A percentile compares a stretch with the other conserved stretches of the same genome.
These are phyloP conservation scores for Botrytis pseudocinerea DNA, from an alignment of 2,329 filamentous ascomycete genomes.

Conservation along the genomic window DNA sequence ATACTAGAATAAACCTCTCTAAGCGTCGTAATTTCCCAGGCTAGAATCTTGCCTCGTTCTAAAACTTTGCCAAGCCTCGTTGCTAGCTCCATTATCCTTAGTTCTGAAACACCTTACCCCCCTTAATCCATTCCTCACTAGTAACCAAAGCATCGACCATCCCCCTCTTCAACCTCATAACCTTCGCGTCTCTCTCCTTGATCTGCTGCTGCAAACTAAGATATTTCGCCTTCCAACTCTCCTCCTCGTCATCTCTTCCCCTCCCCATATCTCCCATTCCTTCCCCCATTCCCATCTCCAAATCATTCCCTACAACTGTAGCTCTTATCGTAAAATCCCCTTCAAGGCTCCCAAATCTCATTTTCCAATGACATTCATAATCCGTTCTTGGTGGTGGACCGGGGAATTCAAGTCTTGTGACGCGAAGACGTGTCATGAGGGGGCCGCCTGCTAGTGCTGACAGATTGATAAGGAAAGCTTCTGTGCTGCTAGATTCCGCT, in stretches of 20 bases:
- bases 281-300: slow-evolving; percentile 33
- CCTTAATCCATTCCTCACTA: slow-evolving; percentile 20
- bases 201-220: slow-evolving; percentile 59
- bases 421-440: slow-evolving; percentile 48
- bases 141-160: slow-evolving; percentile 44
- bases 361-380: slow-evolving; percentile 57
- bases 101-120: neutral
- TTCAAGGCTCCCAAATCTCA: slow-evolving; percentile 54
- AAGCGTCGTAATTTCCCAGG: no score
- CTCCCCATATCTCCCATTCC: slow-evolving; percentile 1
- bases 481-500: slow-evolving; percentile 51
- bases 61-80: neutral
- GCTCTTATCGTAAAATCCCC: slow-evolving; percentile 55
- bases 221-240: slow-evolving; percentile 55
- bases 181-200: slow-evolving; percentile 57
- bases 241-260: slow-evolving; percentile 31
- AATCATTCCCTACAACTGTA: slow-evolving; percentile 41
- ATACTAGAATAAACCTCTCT: neutral
- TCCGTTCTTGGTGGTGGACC: slow-evolving; percentile 43
- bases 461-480: slow-evolving; percentile 60
- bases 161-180: slow-evolving; percentile 47
- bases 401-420: slow-evolving; percentile 47
- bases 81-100: neutral
- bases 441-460: slow-evolving; percentile 58
- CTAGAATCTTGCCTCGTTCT: neutral